These are phyloP conservation scores for Escallonia herrerae DNA, from an alignment of 129 eudicot genomes.

Conservation along the genomic window DNA sequence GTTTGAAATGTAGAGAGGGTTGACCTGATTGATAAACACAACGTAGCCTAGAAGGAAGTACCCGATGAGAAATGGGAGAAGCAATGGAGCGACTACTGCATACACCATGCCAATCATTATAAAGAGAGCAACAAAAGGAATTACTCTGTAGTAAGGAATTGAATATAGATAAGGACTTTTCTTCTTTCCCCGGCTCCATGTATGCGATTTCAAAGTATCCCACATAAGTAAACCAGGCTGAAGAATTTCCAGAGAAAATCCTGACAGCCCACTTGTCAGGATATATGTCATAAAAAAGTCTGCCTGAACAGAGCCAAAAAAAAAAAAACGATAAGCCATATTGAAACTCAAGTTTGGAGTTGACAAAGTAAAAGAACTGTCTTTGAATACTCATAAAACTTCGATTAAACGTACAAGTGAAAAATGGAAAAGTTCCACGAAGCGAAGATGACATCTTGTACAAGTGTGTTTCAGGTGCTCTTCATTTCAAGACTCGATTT, in stretches of 20 bases:
- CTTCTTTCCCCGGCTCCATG: slow-evolving; percentile 66
- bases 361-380: not conserved
- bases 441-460: no score
- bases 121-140: slow-evolving; percentile 66
- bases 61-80: slow-evolving; percentile 83
- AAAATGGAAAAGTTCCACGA: no score
- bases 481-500: no score
- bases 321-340: not conserved
- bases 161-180: slow-evolving; percentile 53
- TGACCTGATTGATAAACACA: slow-evolving; percentile 82
- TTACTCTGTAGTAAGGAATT: slow-evolving; percentile 60
- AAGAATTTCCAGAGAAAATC: slow-evolving; percentile 83
- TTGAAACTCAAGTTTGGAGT: not conserved
- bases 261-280: slow-evolving; percentile 79
- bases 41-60: slow-evolving; percentile 77
- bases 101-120: slow-evolving; percentile 80
- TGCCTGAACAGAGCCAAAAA: slow-evolving; percentile 54
- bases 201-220: slow-evolving; percentile 48
- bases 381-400: no score
- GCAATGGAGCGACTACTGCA: slow-evolving; percentile 78
- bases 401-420: no score
- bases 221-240: slow-evolving; percentile 74
- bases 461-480: no score
- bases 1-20: not conserved
- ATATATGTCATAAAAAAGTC: slow-evolving; percentile 93